Conservation (phyloP, 768 basidiomycete genomes). For the Suillus variegatus region DNA sequence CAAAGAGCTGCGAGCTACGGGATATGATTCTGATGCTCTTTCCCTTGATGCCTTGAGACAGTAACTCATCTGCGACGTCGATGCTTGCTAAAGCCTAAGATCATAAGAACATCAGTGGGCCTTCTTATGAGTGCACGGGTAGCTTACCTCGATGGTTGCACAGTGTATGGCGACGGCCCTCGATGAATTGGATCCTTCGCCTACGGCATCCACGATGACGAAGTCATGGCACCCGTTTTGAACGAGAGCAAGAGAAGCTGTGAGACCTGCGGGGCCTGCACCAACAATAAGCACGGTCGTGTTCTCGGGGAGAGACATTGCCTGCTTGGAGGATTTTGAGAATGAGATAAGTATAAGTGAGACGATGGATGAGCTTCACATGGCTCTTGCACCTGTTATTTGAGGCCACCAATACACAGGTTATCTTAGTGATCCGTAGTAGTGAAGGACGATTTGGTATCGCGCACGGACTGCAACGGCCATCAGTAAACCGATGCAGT, state of each 20-base stretch:
- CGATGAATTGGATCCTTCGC: conserved; percentile 33
- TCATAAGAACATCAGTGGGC: conserved; percentile 22
- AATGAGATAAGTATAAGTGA: no score
- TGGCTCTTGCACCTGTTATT: no score
- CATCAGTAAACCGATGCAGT: no score
- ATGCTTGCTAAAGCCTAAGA: conserved; percentile 43
- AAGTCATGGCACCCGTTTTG: conserved; percentile 30
- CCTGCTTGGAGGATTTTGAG: neutral
- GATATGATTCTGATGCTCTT: conserved; percentile 30
- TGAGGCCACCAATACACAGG: no score
- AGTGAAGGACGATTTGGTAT: no score
- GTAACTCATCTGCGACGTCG: conserved; percentile 37
- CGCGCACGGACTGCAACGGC: neutral
- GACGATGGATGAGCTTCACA: no score
- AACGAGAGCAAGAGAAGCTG: conserved; percentile 47
- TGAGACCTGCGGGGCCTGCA: conserved; percentile 25
- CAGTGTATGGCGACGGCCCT: conserved; percentile 46
- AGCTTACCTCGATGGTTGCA: conserved; percentile 45
- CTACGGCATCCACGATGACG: conserved; percentile 39
- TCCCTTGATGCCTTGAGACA: conserved; percentile 29
- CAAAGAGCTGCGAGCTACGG: conserved; percentile 29
- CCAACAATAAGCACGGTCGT: conserved; percentile 51
- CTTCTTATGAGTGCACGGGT: neutral
- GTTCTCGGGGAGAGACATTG: neutral
- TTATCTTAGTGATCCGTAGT: no score